These are phyloP conservation scores for Termitomyces heimii DNA, from an alignment of 768 basidiomycete species.

Conservation along the genomic window DNA sequence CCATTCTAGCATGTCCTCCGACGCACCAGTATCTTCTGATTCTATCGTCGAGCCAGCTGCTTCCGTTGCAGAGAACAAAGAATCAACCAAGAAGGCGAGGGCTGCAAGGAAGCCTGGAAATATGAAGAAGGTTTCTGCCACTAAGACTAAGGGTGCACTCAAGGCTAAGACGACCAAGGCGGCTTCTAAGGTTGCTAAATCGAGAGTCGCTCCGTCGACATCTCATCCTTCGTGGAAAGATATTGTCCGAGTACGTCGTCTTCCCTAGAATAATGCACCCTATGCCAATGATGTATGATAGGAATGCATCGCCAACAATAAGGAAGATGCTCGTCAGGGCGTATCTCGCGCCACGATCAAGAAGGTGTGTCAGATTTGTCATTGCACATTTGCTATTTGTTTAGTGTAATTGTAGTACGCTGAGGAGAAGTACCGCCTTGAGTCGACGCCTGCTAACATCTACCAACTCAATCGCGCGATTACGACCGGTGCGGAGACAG, in stretches of 20 bases:
- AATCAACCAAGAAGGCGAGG: slow-evolving; percentile 15
- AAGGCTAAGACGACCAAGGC: slow-evolving; percentile 27
- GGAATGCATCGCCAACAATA: slow-evolving; percentile 68
- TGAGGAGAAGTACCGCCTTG: slow-evolving; percentile 75
- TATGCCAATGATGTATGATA: slow-evolving; percentile 17
- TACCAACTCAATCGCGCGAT: slow-evolving; percentile 75
- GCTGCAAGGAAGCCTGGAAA: slow-evolving; percentile 15
- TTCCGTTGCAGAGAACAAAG: slow-evolving; percentile 9
- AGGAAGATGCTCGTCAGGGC: slow-evolving; percentile 61
- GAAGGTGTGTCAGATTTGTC: slow-evolving; percentile 47
- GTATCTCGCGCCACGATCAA: slow-evolving; percentile 78
- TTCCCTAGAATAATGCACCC: background rate
- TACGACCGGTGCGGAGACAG: slow-evolving; percentile 52
- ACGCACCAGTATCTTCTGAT: slow-evolving; percentile 17
- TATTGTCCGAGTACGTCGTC: slow-evolving; percentile 38
- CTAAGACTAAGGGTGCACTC: slow-evolving; percentile 11
- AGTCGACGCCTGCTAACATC: slow-evolving; percentile 59
- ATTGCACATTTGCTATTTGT: slow-evolving; percentile 6
- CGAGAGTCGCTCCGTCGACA: slow-evolving; percentile 18
- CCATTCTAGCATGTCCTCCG: slow-evolving; percentile 19
- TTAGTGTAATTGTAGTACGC: slow-evolving; percentile 50
- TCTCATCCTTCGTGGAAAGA: slow-evolving; percentile 51
- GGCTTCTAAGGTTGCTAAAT: slow-evolving; percentile 19
- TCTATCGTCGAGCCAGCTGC: slow-evolving; percentile 12
- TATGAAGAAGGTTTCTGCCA: slow-evolving; percentile 14